These are phyloP conservation scores for Cystobasidiaceae sp. DNA, from an alignment of 1,284 basidiomycete genomes.

Conservation along the genomic window DNA sequence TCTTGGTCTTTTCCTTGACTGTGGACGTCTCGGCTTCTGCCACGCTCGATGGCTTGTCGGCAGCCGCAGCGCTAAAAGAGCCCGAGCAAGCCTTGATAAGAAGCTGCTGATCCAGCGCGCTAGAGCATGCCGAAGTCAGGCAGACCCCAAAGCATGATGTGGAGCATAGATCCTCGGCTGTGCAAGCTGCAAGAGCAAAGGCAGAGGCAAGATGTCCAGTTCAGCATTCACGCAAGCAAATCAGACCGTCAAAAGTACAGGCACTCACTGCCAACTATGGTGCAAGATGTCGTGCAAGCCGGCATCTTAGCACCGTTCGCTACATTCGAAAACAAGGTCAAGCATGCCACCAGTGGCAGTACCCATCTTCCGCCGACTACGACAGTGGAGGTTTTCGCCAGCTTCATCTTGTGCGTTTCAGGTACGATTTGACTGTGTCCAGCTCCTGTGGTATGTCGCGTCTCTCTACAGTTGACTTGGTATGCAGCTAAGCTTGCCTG, in stretches of 20 bases:
- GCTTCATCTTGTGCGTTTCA: too few species aligned
- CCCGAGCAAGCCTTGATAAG: not conserved
- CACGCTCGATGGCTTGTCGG: too few species aligned
- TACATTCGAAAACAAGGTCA: not conserved
- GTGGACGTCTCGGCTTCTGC: too few species aligned
- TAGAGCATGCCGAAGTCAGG: not conserved
- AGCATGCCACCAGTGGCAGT: not conserved
- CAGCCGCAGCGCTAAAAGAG: not conserved
- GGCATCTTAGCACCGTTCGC: not conserved
- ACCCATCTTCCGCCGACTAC: not conserved
- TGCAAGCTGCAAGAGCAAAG: constrained; percentile 10
- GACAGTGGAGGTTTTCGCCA: too few species aligned
- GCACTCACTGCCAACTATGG: not conserved
- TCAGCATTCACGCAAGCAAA: too few species aligned
- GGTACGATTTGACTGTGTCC: too few species aligned
- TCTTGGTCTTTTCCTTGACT: too few species aligned
- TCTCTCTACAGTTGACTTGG: too few species aligned
- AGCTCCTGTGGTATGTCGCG: too few species aligned
- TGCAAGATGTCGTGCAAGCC: not conserved
- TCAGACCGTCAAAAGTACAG: too few species aligned
- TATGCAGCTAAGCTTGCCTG: too few species aligned
- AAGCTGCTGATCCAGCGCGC: not conserved
- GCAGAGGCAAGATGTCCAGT: too few species aligned
- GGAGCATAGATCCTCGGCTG: not conserved
- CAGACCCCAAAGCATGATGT: constrained; percentile 7